These are phyloP conservation scores for Lepidium didymum DNA, from an alignment of 345 rosid genomes.

Conservation along the genomic window DNA sequence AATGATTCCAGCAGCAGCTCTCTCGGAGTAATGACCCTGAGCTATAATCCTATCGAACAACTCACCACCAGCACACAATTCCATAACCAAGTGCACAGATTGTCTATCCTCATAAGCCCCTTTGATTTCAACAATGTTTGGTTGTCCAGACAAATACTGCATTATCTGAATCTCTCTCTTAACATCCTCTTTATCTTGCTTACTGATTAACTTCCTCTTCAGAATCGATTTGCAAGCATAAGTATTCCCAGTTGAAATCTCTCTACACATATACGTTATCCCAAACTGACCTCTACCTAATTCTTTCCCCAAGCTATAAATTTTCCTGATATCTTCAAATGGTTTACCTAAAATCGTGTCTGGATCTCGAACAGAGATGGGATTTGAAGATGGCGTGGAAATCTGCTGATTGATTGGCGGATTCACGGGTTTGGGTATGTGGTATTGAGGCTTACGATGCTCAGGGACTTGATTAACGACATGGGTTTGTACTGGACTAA, in stretches of 20 bases:
- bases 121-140: constrained; percentile 67
- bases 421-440: constrained; percentile 11
- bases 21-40: constrained; percentile 71
- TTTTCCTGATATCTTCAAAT: constrained; percentile 51
- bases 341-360: constrained; percentile 60
- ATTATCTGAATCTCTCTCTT: constrained; percentile 75
- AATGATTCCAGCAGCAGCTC: constrained; percentile 62
- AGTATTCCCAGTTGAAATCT: constrained; percentile 50
- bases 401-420: constrained; percentile 11
- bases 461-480: constrained; percentile 19
- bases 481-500: constrained; percentile 19
- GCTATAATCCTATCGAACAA: constrained; percentile 75
- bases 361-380: constrained; percentile 16
- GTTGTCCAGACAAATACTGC: constrained; percentile 82
- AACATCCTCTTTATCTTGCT: constrained; percentile 60
- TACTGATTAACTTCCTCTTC: constrained; percentile 63
- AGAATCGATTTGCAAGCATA: constrained; percentile 80
- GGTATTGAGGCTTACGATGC: constrained; percentile 22
- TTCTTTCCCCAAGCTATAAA: constrained; percentile 60
- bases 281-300: constrained; percentile 92
- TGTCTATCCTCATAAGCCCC: constrained; percentile 73
- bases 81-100: constrained; percentile 83
- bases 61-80: constrained; percentile 88
- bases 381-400: constrained; percentile 5
- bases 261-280: constrained; percentile 60